These are phyloP conservation scores for Neurospora sp. DNA, from an alignment of 495 filamentous ascomycete species.

Conservation along the genomic window DNA sequence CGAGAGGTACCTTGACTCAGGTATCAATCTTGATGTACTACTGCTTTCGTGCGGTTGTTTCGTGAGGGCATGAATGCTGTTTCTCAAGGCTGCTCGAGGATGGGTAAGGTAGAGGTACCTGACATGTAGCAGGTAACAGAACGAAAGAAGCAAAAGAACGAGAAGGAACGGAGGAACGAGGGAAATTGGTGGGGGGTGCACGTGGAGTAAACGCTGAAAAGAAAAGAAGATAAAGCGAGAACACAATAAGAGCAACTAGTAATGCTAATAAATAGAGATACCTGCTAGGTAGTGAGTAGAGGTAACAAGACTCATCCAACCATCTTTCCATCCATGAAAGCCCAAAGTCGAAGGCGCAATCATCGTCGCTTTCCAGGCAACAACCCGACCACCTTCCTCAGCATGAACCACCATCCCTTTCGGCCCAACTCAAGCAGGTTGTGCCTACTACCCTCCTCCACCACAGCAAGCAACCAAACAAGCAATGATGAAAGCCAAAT, in stretches of 20 bases:
- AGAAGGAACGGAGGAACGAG: not conserved
- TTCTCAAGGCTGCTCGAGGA: no score
- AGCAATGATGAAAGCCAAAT: no score
- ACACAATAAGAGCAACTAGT: not conserved
- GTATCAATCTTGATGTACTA: not conserved
- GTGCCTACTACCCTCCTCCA: no score
- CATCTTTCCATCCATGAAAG: not conserved
- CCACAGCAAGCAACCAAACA: no score
- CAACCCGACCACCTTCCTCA: not conserved
- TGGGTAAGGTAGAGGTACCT: no score
- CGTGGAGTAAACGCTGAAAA: not conserved
- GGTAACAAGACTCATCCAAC: not conserved
- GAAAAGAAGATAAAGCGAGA: not conserved
- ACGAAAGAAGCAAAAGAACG: not conserved
- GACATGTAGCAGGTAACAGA: not conserved
- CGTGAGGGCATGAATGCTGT: not conserved
- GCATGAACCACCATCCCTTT: not conserved
- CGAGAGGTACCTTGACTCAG: no score
- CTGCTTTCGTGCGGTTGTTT: not conserved
- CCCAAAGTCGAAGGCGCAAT: not conserved
- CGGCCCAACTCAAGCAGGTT: not conserved
- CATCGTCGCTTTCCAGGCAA: no score
- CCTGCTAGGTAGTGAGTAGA: no score
- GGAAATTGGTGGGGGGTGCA: not conserved
- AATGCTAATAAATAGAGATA: not conserved